Conservation (phyloP, 1,284 basidiomycete species). For the Melanopsichium pennsylvanicum region DNA sequence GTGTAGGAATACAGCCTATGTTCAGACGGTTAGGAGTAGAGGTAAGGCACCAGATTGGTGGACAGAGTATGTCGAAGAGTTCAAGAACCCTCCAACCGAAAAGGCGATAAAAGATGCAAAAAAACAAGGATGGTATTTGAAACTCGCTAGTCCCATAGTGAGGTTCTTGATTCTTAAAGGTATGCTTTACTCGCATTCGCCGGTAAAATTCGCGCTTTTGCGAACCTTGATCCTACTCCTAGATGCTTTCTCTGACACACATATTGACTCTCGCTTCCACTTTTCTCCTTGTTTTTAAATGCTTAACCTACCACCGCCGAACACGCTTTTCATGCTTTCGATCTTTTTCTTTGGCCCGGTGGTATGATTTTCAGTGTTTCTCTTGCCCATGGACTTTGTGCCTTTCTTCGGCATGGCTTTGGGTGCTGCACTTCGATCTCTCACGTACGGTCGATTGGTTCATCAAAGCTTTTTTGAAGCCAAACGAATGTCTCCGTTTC, state of each 20-base stretch:
- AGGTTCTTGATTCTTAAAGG: conserved; percentile 51
- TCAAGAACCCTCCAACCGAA: conserved; percentile 51
- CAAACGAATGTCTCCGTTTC: conserved; percentile 60
- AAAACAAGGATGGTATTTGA: conserved; percentile 52
- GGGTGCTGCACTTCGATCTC: conserved; percentile 45
- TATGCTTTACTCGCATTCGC: conserved; percentile 1
- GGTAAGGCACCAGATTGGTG: conserved; percentile 62
- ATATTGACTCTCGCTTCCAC: too few relatives aligned
- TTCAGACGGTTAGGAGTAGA: conserved; percentile 53
- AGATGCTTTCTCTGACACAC: too few relatives aligned
- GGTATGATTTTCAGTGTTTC: conserved; percentile 30
- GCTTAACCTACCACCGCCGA: too few relatives aligned
- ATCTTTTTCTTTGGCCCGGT: neutral
- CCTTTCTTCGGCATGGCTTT: conserved; percentile 56
- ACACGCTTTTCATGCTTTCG: neutral
- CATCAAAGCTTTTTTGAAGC: conserved; percentile 56
- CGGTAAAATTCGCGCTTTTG: too few relatives aligned
- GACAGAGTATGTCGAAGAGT: conserved; percentile 63
- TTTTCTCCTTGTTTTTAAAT: too few relatives aligned
- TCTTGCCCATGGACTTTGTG: conserved; percentile 59
- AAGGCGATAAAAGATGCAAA: conserved; percentile 53
- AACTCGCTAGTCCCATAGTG: conserved; percentile 49
- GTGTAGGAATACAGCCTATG: conserved; percentile 56
- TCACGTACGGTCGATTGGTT: conserved; percentile 44
- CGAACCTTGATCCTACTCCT: too few relatives aligned